Conservation (phyloP, 768 basidiomycete species). For the Tephrocybe sp. region DNA sequence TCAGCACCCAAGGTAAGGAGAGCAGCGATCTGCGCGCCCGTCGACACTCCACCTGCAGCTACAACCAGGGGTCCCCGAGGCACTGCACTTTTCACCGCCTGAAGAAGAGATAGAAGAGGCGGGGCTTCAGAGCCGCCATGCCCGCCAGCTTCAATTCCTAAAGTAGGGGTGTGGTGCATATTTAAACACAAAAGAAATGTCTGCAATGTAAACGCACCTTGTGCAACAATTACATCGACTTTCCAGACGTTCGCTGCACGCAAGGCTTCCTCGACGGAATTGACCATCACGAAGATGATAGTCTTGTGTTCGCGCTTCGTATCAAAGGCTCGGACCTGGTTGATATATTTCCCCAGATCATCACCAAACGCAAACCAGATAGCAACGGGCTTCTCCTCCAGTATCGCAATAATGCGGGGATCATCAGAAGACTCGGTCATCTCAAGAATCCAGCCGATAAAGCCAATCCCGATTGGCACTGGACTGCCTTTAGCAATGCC, state of each 20-base stretch:
- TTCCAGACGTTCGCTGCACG: slow-evolving; percentile 48
- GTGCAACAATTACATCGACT: slow-evolving; percentile 62
- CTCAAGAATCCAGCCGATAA: slow-evolving; percentile 62
- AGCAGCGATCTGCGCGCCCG: slow-evolving; percentile 49
- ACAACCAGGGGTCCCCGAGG: slow-evolving; percentile 42
- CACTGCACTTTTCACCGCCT: slow-evolving; percentile 41
- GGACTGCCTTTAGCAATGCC: too few relatives aligned
- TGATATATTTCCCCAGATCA: slow-evolving; percentile 47
- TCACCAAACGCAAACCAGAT: slow-evolving; percentile 63
- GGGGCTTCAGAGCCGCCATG: slow-evolving; percentile 40
- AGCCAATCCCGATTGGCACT: too few relatives aligned
- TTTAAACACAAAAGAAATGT: not conserved
- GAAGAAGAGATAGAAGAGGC: slow-evolving; percentile 48
- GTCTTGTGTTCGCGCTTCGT: slow-evolving; percentile 40
- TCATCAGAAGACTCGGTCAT: slow-evolving; percentile 31
- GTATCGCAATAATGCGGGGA: slow-evolving; percentile 37
- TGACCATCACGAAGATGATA: slow-evolving; percentile 51
- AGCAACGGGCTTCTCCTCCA: slow-evolving; percentile 44
- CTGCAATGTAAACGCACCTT: slow-evolving; percentile 40
- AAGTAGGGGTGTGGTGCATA: not conserved
- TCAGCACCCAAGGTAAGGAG: slow-evolving; percentile 53
- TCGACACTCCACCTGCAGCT: slow-evolving; percentile 62
- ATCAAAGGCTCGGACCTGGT: slow-evolving; percentile 39
- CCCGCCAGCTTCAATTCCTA: slow-evolving; percentile 30
- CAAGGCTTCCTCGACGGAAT: slow-evolving; percentile 49